A percentile compares a stretch with the other conserved stretches of the same genome.
These are phyloP conservation scores for Chlorencoelia australis DNA, from an alignment of 2,329 filamentous ascomycete genomes.

Conservation along the genomic window DNA sequence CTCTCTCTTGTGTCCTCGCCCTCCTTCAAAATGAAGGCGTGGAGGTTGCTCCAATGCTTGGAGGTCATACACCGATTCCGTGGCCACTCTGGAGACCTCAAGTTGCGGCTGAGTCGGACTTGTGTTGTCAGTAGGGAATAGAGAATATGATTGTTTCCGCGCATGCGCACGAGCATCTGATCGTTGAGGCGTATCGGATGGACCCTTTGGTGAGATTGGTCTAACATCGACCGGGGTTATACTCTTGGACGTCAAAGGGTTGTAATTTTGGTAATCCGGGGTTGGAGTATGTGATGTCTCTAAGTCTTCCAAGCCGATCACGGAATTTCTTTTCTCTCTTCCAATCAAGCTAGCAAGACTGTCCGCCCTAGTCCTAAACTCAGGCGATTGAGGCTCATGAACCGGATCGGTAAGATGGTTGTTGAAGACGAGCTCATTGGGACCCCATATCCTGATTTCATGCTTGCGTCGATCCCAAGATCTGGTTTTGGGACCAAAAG, in stretches of 20 bases:
- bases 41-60: slow-evolving; percentile 18
- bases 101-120: too few relatives aligned
- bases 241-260: too few relatives aligned
- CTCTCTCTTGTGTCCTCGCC: slow-evolving; percentile 34
- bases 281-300: too few relatives aligned
- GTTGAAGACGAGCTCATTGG: slow-evolving; percentile 27
- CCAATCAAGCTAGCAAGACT: slow-evolving; percentile 17
- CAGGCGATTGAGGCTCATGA: slow-evolving; percentile 12
- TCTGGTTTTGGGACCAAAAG: slow-evolving; percentile 38
- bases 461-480: slow-evolving; percentile 39
- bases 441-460: slow-evolving; percentile 37
- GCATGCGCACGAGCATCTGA: slow-evolving; percentile 12
- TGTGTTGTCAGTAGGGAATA: slow-evolving; percentile 19
- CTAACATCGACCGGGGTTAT: neutral
- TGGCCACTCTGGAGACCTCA: slow-evolving; percentile 3
- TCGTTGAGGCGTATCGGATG: neutral
- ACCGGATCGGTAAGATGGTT: slow-evolving; percentile 22
- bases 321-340: slow-evolving; percentile 16
- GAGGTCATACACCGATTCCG: slow-evolving; percentile 22
- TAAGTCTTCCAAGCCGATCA: slow-evolving; percentile 19
- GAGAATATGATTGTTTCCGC: slow-evolving; percentile 23
- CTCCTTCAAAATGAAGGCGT: slow-evolving; percentile 7
- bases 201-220: neutral
- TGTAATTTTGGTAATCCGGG: too few relatives aligned
- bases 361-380: slow-evolving; percentile 10